Conservation (phyloP, 345 rosid genomes). For the Gossypium herbaceum region DNA sequence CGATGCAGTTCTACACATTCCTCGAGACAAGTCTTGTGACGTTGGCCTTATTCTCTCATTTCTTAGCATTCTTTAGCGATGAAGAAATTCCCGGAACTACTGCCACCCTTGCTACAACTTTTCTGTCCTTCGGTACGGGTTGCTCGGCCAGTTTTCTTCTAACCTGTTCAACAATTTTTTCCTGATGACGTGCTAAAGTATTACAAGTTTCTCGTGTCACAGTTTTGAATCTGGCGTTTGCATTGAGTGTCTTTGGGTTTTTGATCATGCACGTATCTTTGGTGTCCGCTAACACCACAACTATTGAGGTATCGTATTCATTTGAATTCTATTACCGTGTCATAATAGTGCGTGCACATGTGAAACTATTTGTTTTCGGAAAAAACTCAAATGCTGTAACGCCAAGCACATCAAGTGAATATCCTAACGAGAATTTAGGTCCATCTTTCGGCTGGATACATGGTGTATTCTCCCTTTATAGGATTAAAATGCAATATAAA, state of each 20-base stretch:
- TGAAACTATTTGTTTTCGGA: neutral
- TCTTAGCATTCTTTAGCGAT: slow-evolving; percentile 84
- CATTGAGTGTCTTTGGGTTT: slow-evolving; percentile 90
- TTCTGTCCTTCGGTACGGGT: slow-evolving; percentile 82
- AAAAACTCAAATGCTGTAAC: neutral
- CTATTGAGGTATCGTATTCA: slow-evolving; percentile 69
- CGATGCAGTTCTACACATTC: slow-evolving; percentile 91
- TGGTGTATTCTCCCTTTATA: neutral
- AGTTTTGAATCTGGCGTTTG: slow-evolving; percentile 94
- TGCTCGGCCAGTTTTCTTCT: neutral
- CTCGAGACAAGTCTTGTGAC: slow-evolving; percentile 89
- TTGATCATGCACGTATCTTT: slow-evolving; percentile 86
- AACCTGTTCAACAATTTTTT: neutral
- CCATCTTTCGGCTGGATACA: neutral
- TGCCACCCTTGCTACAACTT: slow-evolving; percentile 87
- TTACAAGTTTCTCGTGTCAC: slow-evolving; percentile 24
- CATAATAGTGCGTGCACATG: neutral
- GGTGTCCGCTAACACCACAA: slow-evolving; percentile 85
- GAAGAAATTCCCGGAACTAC: slow-evolving; percentile 94
- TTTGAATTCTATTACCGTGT: neutral
- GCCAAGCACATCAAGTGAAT: neutral
- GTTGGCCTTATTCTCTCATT: slow-evolving; percentile 72
- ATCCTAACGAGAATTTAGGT: neutral
- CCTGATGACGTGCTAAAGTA: neutral
- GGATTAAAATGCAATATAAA: neutral